Evolutionary conservation across 176 grass and related monocot species (phyloP).

Genomic region (Elymus sibiricus): DNA sequence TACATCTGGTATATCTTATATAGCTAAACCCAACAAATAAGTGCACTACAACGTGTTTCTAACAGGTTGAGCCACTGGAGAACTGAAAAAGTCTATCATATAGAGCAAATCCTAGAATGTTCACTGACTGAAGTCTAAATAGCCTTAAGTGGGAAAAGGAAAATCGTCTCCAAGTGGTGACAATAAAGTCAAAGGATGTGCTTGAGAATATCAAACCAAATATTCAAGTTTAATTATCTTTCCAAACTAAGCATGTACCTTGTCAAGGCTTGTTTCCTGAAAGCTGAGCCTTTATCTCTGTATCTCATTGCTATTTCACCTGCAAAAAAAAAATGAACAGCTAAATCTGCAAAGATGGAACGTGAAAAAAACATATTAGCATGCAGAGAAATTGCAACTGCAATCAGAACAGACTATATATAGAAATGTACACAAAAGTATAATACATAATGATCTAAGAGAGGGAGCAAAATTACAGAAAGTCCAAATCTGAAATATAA

Average conservation of each 20-base stretch:
- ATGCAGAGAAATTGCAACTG: too few relatives aligned
- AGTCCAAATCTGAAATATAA: too few relatives aligned
- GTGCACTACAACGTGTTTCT: too few relatives aligned
- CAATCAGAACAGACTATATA: too few relatives aligned
- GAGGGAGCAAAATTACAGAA: too few relatives aligned
- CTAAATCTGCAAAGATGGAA: background rate
- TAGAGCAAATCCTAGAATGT: too few relatives aligned
- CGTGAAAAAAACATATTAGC: background rate
- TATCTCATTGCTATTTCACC: background rate
- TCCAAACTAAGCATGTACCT: background rate
- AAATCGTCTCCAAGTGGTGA: background rate
- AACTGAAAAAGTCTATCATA: too few relatives aligned
- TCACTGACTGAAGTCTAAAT: background rate
- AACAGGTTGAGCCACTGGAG: too few relatives aligned
- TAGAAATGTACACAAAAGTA: too few relatives aligned
- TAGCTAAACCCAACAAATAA: too few relatives aligned
- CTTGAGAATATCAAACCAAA: background rate
- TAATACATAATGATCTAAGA: too few relatives aligned
- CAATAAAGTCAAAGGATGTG: background rate
- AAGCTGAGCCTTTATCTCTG: background rate
- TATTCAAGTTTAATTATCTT: background rate
- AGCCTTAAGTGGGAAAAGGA: background rate
- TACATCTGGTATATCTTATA: too few relatives aligned
- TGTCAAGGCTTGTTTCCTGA: background rate
- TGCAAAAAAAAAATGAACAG: background rate